Conservation (phyloP, 495 filamentous ascomycete genomes). For the Glutinoglossum americanum region DNA sequence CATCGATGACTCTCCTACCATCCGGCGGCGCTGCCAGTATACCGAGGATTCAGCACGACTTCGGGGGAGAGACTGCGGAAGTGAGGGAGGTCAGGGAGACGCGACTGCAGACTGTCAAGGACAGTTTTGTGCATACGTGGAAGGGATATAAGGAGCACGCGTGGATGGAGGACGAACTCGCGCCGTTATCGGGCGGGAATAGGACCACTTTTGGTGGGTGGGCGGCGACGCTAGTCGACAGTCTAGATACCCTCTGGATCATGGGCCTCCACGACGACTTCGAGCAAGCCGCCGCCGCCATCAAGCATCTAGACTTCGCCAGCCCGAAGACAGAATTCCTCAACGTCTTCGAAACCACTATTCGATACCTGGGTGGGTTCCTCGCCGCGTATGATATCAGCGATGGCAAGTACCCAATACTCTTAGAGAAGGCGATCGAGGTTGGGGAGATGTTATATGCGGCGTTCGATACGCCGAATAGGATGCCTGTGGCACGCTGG, state of each 20-base stretch:
- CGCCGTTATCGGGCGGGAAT: slow-evolving; percentile 16
- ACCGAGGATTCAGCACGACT: slow-evolving; percentile 53
- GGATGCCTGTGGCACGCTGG: slow-evolving; percentile 14
- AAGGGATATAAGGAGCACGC: slow-evolving; percentile 19
- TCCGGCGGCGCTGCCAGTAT: slow-evolving; percentile 43
- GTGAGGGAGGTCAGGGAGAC: slow-evolving; percentile 38
- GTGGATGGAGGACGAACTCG: slow-evolving; percentile 20
- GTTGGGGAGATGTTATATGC: slow-evolving; percentile 22
- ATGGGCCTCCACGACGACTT: slow-evolving; percentile 40
- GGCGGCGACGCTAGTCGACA: slow-evolving; percentile 38
- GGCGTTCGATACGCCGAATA: slow-evolving; percentile 22
- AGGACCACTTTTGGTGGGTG: slow-evolving; percentile 37
- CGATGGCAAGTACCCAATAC: slow-evolving; percentile 13
- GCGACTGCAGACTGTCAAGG: slow-evolving; percentile 30
- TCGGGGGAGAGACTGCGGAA: slow-evolving; percentile 34
- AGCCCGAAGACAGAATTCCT: slow-evolving; percentile 12
- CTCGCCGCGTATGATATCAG: slow-evolving; percentile 29
- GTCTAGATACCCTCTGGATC: slow-evolving; percentile 39
- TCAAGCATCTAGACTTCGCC: slow-evolving; percentile 16
- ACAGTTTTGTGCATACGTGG: slow-evolving; percentile 17
- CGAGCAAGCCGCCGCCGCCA: slow-evolving; percentile 30
- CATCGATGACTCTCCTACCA: slow-evolving; percentile 30
- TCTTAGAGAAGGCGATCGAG: slow-evolving; percentile 19
- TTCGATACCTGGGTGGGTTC: slow-evolving; percentile 29
- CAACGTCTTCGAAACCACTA: slow-evolving; percentile 28